These are phyloP conservation scores for Ogataea parapolymorpha DNA, from an alignment of 805 yeast species.

Conservation along the genomic window DNA sequence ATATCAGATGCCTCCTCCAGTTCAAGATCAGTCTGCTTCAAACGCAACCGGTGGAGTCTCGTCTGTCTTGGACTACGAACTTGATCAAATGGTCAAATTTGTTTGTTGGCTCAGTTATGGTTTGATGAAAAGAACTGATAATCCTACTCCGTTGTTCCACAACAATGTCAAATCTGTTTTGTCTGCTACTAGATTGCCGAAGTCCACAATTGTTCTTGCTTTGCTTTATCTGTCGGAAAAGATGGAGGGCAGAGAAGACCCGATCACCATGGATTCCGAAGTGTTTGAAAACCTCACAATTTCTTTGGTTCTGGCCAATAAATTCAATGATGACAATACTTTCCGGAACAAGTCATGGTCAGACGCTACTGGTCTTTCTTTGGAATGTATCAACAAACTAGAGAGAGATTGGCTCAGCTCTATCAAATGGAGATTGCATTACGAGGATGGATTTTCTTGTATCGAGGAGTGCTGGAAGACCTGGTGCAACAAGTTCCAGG, in stretches of 20 bases:
- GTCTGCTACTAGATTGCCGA: constrained; percentile 84
- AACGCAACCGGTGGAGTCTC: constrained; percentile 67
- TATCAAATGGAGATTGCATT: constrained; percentile 32
- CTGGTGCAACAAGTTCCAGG: constrained; percentile 32
- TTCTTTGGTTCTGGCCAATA: constrained; percentile 81
- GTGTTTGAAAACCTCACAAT: constrained; percentile 59
- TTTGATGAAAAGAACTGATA: constrained; percentile 51
- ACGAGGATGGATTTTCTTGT: constrained; percentile 30
- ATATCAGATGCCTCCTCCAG: constrained; percentile 7
- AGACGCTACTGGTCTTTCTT: constrained; percentile 83
- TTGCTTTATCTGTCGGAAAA: constrained; percentile 71
- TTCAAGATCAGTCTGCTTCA: constrained; percentile 14
- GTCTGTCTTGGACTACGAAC: constrained; percentile 74
- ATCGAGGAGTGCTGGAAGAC: constrained; percentile 37
- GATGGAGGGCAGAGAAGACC: constrained; percentile 35
- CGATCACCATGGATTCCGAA: constrained; percentile 32
- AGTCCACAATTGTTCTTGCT: constrained; percentile 74
- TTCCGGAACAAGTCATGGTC: constrained; percentile 95
- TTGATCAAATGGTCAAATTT: constrained; percentile 75
- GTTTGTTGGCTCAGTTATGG: constrained; percentile 71
- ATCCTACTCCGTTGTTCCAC: constrained; percentile 50
- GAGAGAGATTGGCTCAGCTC: constrained; percentile 54
- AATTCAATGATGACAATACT: constrained; percentile 94
- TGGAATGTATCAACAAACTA: constrained; percentile 54
- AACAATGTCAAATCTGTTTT: constrained; percentile 64